phyloP scores from a whole-genome alignment of 2,329 filamentous ascomycete genomes.

The Verticillium nonalfalfae region DNA sequence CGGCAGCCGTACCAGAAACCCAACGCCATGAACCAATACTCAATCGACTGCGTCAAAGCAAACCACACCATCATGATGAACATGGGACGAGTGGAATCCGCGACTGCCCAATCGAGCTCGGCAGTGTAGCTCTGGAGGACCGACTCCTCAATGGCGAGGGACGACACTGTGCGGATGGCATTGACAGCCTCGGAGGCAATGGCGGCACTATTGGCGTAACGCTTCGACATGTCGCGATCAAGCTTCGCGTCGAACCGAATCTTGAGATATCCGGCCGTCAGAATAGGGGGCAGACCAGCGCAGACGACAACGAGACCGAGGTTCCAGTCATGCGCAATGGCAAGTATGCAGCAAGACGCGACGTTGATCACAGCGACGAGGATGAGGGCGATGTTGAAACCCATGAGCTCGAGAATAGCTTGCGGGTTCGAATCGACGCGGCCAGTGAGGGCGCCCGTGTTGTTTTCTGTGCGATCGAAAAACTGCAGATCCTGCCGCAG shows the following conservation, averaged over 20 bases:
- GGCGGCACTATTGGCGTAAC: constrained; percentile 27
- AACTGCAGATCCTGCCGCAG: constrained; percentile 34
- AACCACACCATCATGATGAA: constrained; percentile 27
- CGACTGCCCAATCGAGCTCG: constrained; percentile 22
- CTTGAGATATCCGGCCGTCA: constrained; percentile 29
- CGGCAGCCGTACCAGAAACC: constrained; percentile 35
- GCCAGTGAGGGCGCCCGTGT: constrained; percentile 27
- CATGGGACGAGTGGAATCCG: constrained; percentile 21
- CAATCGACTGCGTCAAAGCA: constrained; percentile 27
- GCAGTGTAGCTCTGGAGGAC: constrained; percentile 21
- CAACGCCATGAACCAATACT: constrained; percentile 31
- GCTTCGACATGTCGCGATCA: constrained; percentile 26
- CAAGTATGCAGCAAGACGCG: constrained; percentile 30
- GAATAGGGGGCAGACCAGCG: constrained; percentile 28
- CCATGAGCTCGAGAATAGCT: constrained; percentile 34
- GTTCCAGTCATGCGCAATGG: constrained; percentile 39
- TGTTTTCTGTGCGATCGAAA: constrained; percentile 34
- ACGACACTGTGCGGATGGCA: constrained; percentile 33
- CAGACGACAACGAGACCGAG: constrained; percentile 41
- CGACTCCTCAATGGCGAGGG: constrained; percentile 31
- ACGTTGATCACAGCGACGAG: constrained; percentile 30
- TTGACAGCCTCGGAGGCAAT: constrained; percentile 36
- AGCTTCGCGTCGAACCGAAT: constrained; percentile 31
- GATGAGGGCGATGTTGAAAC: constrained; percentile 32
- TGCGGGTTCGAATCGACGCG: constrained; percentile 29